phyloP scores from a whole-genome alignment of 2,329 filamentous ascomycete species.

The Corynespora cassiicola region DNA sequence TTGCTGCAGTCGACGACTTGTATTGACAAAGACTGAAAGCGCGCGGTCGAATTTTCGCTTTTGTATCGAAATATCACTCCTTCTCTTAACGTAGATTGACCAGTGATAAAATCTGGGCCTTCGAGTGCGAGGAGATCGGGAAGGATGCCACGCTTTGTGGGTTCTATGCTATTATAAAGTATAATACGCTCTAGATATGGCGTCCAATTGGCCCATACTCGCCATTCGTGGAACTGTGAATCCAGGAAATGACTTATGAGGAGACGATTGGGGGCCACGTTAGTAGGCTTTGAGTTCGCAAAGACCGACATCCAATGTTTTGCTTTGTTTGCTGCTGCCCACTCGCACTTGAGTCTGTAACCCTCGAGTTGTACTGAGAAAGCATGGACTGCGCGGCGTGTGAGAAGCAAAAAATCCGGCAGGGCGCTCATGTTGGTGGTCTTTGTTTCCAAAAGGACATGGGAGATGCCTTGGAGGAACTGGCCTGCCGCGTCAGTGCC shows the following conservation, averaged over 20 bases:
- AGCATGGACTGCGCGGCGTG: constrained; percentile 24
- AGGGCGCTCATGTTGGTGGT: constrained; percentile 23
- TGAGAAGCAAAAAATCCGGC: constrained; percentile 28
- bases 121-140: constrained; percentile 34
- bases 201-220: constrained; percentile 37
- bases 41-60: constrained; percentile 14
- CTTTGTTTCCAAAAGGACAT: constrained; percentile 15
- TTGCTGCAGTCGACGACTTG: constrained; percentile 26
- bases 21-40: constrained; percentile 25
- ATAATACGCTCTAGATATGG: constrained; percentile 26
- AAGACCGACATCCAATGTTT: constrained; percentile 30
- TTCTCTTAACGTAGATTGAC: constrained; percentile 25
- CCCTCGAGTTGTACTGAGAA: constrained; percentile 33
- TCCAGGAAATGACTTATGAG: constrained; percentile 31
- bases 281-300: constrained; percentile 8
- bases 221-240: constrained; percentile 31
- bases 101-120: constrained; percentile 35
- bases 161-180: constrained; percentile 18
- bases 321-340: constrained; percentile 25
- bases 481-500: constrained; percentile 28
- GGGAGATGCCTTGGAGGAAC: constrained; percentile 30
- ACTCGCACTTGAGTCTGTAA: constrained; percentile 28
- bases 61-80: constrained; percentile 29
- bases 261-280: constrained; percentile 15
- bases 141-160: constrained; percentile 18